Evolutionary conservation across 2,329 filamentous ascomycete species (phyloP).

Genomic region (Ophiocordyceps robertsii): DNA sequence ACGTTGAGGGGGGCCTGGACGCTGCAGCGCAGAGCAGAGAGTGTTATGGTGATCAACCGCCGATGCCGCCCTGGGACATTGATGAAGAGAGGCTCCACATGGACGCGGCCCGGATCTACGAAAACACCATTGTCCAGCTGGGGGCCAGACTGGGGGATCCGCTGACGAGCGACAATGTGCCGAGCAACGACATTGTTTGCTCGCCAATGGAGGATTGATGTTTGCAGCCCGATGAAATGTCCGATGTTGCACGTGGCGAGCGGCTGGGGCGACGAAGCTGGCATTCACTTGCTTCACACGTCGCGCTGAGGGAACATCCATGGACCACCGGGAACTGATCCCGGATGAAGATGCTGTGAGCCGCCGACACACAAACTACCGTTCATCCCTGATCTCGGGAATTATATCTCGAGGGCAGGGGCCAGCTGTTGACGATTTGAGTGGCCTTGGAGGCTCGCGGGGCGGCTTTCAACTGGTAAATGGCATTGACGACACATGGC

Average conservation of each 20-base stretch:
- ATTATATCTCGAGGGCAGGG: too few relatives aligned
- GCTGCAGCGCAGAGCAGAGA: background rate
- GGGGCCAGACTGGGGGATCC: constrained; percentile 49
- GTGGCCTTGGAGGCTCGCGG: too few relatives aligned
- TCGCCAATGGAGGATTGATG: background rate
- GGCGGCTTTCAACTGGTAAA: too few relatives aligned
- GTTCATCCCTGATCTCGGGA: too few relatives aligned
- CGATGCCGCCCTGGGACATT: constrained; percentile 18
- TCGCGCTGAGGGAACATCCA: too few relatives aligned
- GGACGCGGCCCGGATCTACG: constrained; percentile 65
- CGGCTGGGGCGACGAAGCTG: background rate
- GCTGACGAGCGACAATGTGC: constrained; percentile 8
- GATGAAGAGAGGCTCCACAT: constrained; percentile 44
- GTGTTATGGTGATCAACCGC: background rate
- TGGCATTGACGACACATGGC: too few relatives aligned
- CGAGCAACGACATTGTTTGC: constrained; percentile 1
- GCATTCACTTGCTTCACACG: too few relatives aligned
- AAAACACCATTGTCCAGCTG: constrained; percentile 62
- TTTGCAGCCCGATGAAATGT: background rate
- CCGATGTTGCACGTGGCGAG: background rate
- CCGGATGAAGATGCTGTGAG: too few relatives aligned
- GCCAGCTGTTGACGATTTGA: too few relatives aligned
- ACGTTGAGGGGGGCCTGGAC: constrained; percentile 14
- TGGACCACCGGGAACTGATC: too few relatives aligned
- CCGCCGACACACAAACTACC: too few relatives aligned